A percentile compares a stretch with the other conserved stretches of the same genome.
These are phyloP conservation scores for Talaromyces sp. DNA, from an alignment of 2,329 filamentous ascomycete species.

Conservation along the genomic window DNA sequence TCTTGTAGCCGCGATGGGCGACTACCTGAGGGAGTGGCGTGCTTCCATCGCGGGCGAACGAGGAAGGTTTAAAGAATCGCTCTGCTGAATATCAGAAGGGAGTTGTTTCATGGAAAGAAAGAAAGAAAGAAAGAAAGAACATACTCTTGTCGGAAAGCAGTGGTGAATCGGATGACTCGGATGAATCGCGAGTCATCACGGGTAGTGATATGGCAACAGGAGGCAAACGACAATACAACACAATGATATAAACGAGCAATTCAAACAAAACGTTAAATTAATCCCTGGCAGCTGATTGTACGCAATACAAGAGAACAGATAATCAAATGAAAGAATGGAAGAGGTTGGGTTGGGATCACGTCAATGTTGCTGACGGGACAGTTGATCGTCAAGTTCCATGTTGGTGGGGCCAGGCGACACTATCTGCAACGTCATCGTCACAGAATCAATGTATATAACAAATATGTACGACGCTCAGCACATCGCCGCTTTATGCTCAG, in stretches of 20 bases:
- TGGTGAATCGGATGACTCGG: neutral
- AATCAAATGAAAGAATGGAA: neutral
- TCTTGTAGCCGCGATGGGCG: constrained; percentile 53
- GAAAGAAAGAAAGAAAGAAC: neutral
- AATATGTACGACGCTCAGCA: too few relatives aligned
- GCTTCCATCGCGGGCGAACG: constrained; percentile 7
- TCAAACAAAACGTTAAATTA: neutral
- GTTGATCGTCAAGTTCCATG: too few relatives aligned
- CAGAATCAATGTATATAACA: too few relatives aligned
- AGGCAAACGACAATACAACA: neutral
- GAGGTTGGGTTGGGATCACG: neutral
- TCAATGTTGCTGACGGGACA: too few relatives aligned
- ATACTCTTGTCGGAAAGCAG: neutral
- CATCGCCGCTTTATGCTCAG: too few relatives aligned
- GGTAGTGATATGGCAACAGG: neutral
- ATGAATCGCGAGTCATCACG: neutral
- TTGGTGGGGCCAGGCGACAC: too few relatives aligned
- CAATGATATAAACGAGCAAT: neutral
- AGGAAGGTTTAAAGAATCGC: constrained; percentile 3
- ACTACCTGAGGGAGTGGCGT: constrained; percentile 31
- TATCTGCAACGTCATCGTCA: too few relatives aligned
- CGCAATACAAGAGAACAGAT: neutral
- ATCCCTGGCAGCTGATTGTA: too few relatives aligned
- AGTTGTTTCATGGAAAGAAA: neutral
- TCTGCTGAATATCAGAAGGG: neutral